Evolutionary conservation across 805 yeast genomes (phyloP).

Genomic region (Jamesozyma spencerorum): DNA sequence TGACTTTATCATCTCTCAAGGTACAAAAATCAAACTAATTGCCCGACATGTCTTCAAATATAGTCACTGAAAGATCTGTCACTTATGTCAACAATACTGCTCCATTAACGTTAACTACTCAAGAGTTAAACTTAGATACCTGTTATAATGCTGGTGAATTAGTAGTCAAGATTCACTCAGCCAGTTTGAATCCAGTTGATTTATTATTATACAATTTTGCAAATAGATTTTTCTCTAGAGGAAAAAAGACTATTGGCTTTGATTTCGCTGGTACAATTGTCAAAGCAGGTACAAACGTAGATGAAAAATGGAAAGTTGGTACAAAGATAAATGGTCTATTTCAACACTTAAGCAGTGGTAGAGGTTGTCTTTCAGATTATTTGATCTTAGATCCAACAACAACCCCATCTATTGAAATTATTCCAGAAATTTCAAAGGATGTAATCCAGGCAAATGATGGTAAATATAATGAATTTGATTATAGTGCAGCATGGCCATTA

Average conservation of each 20-base stretch:
- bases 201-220: slow-evolving; percentile 12
- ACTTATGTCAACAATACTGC: slow-evolving; percentile 17
- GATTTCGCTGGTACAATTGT: slow-evolving; percentile 27
- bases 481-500: slow-evolving; percentile 49
- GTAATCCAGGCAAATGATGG: slow-evolving; percentile 29
- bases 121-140: slow-evolving; percentile 19
- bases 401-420: slow-evolving; percentile 16
- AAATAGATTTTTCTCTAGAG: slow-evolving; percentile 4
- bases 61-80: slow-evolving; percentile 19
- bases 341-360: slow-evolving; percentile 15
- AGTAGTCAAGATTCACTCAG: slow-evolving; percentile 24
- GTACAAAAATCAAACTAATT: too few species aligned
- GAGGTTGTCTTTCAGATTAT: slow-evolving; percentile 43
- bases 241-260: slow-evolving; percentile 19
- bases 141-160: slow-evolving; percentile 21
- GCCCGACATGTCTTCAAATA: too few species aligned
- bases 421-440: slow-evolving; percentile 27
- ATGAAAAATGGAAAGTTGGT: slow-evolving; percentile 14
- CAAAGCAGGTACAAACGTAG: slow-evolving; percentile 17
- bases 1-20: too few species aligned
- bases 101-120: slow-evolving; percentile 12
- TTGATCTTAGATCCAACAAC: slow-evolving; percentile 31
- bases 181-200: slow-evolving; percentile 28
- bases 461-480: slow-evolving; percentile 24
- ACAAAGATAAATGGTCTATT: slow-evolving; percentile 23